These are phyloP conservation scores for Aquilaria sinensis DNA, from an alignment of 345 rosid genomes.

Conservation along the genomic window DNA sequence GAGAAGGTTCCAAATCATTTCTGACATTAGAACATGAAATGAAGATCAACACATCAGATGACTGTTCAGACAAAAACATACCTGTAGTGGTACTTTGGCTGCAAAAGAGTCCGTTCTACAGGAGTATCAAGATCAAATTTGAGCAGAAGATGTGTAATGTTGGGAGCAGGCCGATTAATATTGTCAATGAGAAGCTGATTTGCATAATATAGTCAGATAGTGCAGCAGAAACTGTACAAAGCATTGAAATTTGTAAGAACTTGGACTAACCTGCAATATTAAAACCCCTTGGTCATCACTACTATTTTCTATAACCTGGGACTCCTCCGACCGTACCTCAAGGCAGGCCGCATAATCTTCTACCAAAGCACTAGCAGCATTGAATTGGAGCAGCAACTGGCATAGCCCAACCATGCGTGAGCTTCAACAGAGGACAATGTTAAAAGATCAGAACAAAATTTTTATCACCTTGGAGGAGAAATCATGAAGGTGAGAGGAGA, in stretches of 20 bases:
- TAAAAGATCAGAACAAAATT: conserved; percentile 9
- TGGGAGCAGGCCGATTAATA: conserved; percentile 86
- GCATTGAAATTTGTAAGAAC: conserved; percentile 2
- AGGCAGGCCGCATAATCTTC: conserved; percentile 97
- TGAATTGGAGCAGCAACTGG: conserved; percentile 67
- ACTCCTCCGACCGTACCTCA: conserved; percentile 71
- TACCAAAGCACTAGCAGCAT: conserved; percentile 59
- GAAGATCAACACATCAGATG: conserved; percentile 1
- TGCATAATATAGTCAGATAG: conserved; percentile 10
- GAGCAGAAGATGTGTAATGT: conserved; percentile 81
- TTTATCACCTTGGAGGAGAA: background rate
- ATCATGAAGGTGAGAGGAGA: conserved; percentile 5
- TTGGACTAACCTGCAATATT: conserved; percentile 71
- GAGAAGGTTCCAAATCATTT: background rate
- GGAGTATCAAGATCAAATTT: conserved; percentile 79
- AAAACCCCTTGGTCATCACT: conserved; percentile 78
- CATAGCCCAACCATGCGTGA: conserved; percentile 91
- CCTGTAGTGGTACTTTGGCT: conserved; percentile 97
- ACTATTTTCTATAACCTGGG: conserved; percentile 58
- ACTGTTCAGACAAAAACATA: conserved; percentile 16
- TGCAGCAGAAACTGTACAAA: conserved; percentile 2
- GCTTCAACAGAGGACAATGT: conserved; percentile 31
- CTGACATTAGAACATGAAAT: conserved; percentile 7
- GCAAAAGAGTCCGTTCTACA: conserved; percentile 72
- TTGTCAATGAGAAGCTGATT: conserved; percentile 81